Evolutionary conservation across 108 stramenopile species (phyloP).

Genomic region (Pseudonitzschia pungens): DNA sequence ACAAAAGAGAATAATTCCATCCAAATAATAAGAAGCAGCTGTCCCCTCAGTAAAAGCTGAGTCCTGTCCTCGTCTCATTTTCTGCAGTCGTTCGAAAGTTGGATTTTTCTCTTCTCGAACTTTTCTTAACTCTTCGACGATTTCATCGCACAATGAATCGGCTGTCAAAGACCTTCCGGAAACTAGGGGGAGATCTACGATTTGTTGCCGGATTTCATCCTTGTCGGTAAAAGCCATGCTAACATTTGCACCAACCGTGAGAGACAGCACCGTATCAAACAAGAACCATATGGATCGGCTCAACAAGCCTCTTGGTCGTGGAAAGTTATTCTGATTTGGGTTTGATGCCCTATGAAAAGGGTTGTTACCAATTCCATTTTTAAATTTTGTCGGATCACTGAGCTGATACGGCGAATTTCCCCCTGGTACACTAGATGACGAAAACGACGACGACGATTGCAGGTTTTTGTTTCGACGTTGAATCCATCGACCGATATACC

Average conservation of each 20-base stretch:
- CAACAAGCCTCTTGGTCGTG: constrained; percentile 20
- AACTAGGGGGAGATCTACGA: constrained; percentile 30
- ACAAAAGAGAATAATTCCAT: constrained; percentile 30
- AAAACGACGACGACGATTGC: no score
- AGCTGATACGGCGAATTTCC: constrained; percentile 18
- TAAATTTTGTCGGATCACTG: constrained; percentile 14
- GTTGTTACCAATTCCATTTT: constrained; percentile 6
- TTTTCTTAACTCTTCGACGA: constrained; percentile 26
- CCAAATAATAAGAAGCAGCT: constrained; percentile 24
- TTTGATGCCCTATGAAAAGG: constrained; percentile 21
- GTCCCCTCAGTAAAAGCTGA: background rate
- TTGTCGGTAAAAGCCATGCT: constrained; percentile 30
- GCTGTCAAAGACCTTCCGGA: constrained; percentile 28
- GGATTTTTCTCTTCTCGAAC: constrained; percentile 28
- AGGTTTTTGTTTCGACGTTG: constrained; percentile 3
- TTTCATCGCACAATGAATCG: constrained; percentile 34
- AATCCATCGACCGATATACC: constrained; percentile 29
- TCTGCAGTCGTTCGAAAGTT: constrained; percentile 25
- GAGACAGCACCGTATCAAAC: constrained; percentile 33
- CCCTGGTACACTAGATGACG: background rate
- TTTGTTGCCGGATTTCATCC: constrained; percentile 19
- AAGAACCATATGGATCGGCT: constrained; percentile 34
- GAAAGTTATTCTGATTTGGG: constrained; percentile 21
- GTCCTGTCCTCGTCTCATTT: background rate
- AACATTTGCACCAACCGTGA: constrained; percentile 32